Evolutionary conservation across 2,329 filamentous ascomycete species (phyloP), one percentile per base, ranked within the genome.

Genomic region (Tolypocladium cylindrosporum): DNA sequence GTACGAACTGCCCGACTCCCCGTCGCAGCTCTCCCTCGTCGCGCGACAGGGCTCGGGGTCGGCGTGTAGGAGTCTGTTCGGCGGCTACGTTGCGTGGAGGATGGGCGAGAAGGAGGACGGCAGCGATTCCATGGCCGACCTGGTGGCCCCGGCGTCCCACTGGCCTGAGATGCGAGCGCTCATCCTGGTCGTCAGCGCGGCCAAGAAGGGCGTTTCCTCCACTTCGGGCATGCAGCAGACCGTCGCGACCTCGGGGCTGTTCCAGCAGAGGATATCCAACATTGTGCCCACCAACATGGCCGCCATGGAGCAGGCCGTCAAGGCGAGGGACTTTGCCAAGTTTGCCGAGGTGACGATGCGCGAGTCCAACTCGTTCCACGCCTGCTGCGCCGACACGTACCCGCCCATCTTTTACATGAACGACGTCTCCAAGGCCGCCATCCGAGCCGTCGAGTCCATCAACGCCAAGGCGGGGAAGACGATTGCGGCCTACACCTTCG

Each of bases 351-450:
- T 97, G 61, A 96, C 94, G 19, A 99, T 97, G 92, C 88, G 87
- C 72, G 94, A 99, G 72, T 95, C 89, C 70, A 99, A 99, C 77
- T 90, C 86, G 60, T 99, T 99, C 85, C 94, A 99, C 74, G 90
- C 94, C 42, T 91, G 88, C 58, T 97, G 94, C 72, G 79, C 95
- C 66, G 94, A 99, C 72, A 97, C 94, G 1, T 91, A 91, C 75
- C 94, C 95, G 51, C 94, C 95, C 21, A 99, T 99, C 70, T 97
- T 96, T 75, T 99, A 99, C 79, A 87, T 99, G 81, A 99, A 97
- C 75, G 94, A 99, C 71, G 87, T 93, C 19, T 93, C 88, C 24
- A 81, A 89, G 42, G 91, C 93, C 1, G 91, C 93, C 7, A 90
- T 99, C 60, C 83, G 90, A 56, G 86, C 91, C 19, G 92, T 97